Evolutionary conservation across 2,329 filamentous ascomycete genomes (phyloP).

Genomic region (Aureobasidium sp.): DNA sequence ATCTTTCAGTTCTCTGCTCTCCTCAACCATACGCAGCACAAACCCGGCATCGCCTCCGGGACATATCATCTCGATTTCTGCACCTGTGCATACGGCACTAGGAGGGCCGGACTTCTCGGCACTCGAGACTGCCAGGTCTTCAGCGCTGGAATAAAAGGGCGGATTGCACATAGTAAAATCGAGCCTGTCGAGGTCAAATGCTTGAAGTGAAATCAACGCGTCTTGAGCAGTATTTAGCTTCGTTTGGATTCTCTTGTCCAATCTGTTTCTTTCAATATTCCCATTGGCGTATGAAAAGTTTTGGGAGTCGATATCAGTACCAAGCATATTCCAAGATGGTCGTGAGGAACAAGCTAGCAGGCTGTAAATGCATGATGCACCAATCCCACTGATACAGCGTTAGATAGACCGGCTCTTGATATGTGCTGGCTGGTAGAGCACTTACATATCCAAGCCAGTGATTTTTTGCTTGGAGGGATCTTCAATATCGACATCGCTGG

Average conservation of each 20-base stretch:
- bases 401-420: background rate
- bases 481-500: conserved; percentile 31
- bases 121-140: conserved; percentile 56
- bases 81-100: conserved; percentile 66
- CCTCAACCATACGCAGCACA: conserved; percentile 59
- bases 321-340: conserved; percentile 50
- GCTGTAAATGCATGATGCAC: conserved; percentile 85
- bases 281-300: conserved; percentile 57
- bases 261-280: conserved; percentile 60
- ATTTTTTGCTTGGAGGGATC: conserved; percentile 48
- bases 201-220: conserved; percentile 56
- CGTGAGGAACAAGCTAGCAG: conserved; percentile 66
- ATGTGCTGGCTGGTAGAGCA: background rate
- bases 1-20: conserved; percentile 53
- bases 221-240: conserved; percentile 46
- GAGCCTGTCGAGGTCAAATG: conserved; percentile 45
- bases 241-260: conserved; percentile 58
- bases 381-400: conserved; percentile 57
- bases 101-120: conserved; percentile 62
- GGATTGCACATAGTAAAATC: conserved; percentile 93
- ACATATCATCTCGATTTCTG: conserved; percentile 72
- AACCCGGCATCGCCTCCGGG: conserved; percentile 70
- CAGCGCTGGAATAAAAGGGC: conserved; percentile 75
- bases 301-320: conserved; percentile 63
- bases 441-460: conserved; percentile 65